phyloP scores from a whole-genome alignment of 768 basidiomycete species.

The Agaricus sinodeliciosus region DNA sequence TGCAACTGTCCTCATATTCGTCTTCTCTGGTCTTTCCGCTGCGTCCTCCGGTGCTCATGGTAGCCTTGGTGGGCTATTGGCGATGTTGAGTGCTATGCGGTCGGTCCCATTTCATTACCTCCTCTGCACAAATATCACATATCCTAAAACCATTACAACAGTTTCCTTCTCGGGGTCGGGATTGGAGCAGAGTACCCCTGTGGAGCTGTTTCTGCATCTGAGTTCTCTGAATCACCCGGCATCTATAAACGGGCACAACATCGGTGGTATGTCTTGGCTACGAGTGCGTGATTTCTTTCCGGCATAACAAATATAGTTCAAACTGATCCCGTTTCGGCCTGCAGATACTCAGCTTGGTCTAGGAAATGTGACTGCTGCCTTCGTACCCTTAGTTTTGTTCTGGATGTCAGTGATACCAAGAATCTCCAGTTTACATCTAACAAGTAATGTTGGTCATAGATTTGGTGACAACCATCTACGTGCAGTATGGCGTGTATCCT shows the following conservation, averaged over 20 bases:
- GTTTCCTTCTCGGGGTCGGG: slow-evolving; percentile 86
- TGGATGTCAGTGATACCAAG: slow-evolving; percentile 62
- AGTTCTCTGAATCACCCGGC: slow-evolving; percentile 80
- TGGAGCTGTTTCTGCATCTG: slow-evolving; percentile 82
- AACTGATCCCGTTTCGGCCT: not conserved
- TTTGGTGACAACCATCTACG: slow-evolving; percentile 76
- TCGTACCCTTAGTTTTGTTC: slow-evolving; percentile 78
- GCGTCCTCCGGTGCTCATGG: slow-evolving; percentile 75
- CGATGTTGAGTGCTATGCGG: slow-evolving; percentile 79
- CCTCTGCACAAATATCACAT: not conserved
- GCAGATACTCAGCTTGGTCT: slow-evolving; percentile 80
- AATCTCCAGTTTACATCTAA: not conserved
- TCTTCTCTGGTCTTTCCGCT: slow-evolving; percentile 81
- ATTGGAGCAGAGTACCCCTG: slow-evolving; percentile 88
- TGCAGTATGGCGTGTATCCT: slow-evolving; percentile 81
- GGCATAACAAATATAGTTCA: not conserved
- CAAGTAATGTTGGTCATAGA: slow-evolving; percentile 23
- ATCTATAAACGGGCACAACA: slow-evolving; percentile 79
- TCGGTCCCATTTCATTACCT: slow-evolving; percentile 20
- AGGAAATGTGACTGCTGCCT: slow-evolving; percentile 73
- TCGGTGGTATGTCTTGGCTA: slow-evolving; percentile 81
- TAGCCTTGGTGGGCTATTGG: slow-evolving; percentile 61
- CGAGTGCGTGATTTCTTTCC: slow-evolving; percentile 46
- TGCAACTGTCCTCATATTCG: slow-evolving; percentile 74
- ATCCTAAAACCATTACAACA: slow-evolving; percentile 18